Evolutionary conservation across 305 asterid genomes (phyloP), one percentile per base, ranked within the genome.

Genomic region (Solanum chacoense): DNA sequence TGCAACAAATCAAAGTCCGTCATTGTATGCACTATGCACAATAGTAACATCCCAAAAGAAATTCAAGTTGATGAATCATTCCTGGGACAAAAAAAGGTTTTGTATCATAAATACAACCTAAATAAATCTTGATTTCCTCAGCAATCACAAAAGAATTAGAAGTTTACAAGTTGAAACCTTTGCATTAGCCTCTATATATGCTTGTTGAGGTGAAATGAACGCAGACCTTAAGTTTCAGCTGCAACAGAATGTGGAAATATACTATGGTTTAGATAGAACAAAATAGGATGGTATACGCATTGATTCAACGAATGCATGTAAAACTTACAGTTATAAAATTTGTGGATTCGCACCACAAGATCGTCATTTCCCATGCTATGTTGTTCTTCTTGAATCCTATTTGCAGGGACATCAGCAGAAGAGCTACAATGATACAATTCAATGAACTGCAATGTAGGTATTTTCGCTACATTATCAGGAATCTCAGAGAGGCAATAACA

Each of bases 401-500:
- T 71, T 8, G 86, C 89, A 1, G 89, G 85, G 86, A 31, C 84
- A 40, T 90, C 87, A 14, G 88, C 88, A 1, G 85, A 45, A 28
- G 86, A 10, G 12, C 89, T 88, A 20, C 85, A 74, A 9, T 74
- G 7, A 40, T 84, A 88, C 83, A 84, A 38, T 84, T 90, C 88
- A 63, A 90, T 79, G 42, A 36, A 24, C 42, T 59, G 34, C 83
- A 88, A n/a, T 31, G 67, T 69, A 9, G 38, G 35, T 72, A 90
- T 75, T 73, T 84, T 90, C 16, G 24, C 88, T 35, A 88, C 2
- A 11, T 81, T 88, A 71, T 11, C 40, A 69, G 91, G 89, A 32
- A 89, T 80, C 76, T 78, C 86, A 50, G 20, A 79, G 14, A 89
- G 85, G 76, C 32, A 67, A 65, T 45, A 45, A 34, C 91, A 89